phyloP scores from a whole-genome alignment of 2,329 filamentous ascomycete genomes.

The Penicillium sp. region DNA sequence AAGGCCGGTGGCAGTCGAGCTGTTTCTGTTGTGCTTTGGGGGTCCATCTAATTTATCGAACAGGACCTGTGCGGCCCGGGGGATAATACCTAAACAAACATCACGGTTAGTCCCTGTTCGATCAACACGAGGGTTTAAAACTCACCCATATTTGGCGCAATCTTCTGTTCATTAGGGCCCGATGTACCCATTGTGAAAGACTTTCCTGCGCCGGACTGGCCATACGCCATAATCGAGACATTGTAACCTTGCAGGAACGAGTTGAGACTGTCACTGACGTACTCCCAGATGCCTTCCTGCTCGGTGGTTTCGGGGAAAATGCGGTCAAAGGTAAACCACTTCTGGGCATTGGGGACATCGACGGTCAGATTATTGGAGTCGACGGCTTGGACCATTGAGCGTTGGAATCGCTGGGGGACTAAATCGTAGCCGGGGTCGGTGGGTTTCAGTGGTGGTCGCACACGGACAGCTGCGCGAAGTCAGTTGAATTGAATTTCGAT shows the following conservation, averaged over 20 bases:
- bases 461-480: conserved; percentile 72
- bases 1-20: conserved; percentile 75
- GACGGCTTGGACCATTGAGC: conserved; percentile 86
- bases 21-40: conserved; percentile 59
- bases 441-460: conserved; percentile 81
- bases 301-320: conserved; percentile 82
- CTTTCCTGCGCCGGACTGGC: conserved; percentile 95
- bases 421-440: conserved; percentile 91
- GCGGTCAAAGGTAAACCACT: conserved; percentile 94
- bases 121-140: conserved; percentile 4
- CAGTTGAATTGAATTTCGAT: not conserved
- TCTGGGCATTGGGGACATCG: conserved; percentile 87
- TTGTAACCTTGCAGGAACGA: conserved; percentile 97
- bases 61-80: conserved; percentile 79
- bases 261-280: conserved; percentile 83
- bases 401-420: conserved; percentile 92
- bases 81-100: conserved; percentile 76
- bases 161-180: conserved; percentile 73
- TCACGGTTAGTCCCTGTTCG: conserved; percentile 1
- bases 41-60: conserved; percentile 80
- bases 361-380: conserved; percentile 83
- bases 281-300: conserved; percentile 93
- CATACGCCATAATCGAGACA: conserved; percentile 94
- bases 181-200: conserved; percentile 99
- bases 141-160: conserved; percentile 76